Evolutionary conservation across 495 filamentous ascomycete genomes (phyloP), one percentile per base, ranked within the genome.

Genomic region (Ramalina peruviana): DNA sequence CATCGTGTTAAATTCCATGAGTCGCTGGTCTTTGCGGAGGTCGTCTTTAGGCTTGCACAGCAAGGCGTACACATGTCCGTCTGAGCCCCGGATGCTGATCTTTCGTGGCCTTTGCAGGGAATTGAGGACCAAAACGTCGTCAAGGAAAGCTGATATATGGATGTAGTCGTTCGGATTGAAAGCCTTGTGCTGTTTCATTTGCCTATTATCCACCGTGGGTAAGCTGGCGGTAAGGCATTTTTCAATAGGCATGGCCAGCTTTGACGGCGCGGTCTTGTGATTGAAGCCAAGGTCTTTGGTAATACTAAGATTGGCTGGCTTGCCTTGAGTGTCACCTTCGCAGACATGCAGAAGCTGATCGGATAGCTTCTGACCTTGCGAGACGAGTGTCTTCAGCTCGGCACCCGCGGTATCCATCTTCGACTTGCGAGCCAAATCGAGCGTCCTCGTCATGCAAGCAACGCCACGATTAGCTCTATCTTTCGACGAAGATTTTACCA

Each of bases 1-100:
- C 81, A 96, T 89, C 50, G 82, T 80, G 61, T 95, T 96, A 73
- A 97, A 99, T 61, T 97, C 93, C 93, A 99, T 97, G 19, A 98
- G 78, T 42, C 92, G 85, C 58, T 94, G 88, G 54, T 99, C 92
- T 56, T 94, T 97, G 6, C 92, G 83, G 5, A 99, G 74, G 63
- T 99, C 93, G 60, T 97, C 92, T 63, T 97, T 97, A 5, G 92
- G 92, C 58, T 99, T 99, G 70, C 93, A 92, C 42, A 99, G 74
- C 15, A 96, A 78, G 25, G 83, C 82, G 59, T 99, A 99, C 6
- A 75, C 71, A 45, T 81, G 80, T 12, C 92, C 92, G 65, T 99
- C 88, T 0, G 85, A 88, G 6, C 89, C 92, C 39, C 82, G 75
- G 26, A 92, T 85, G 26, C 80, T 87, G 54, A 99, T 81, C 59